Conservation (phyloP, 2,329 filamentous ascomycete species). For the Paraphaeosphaeria sporulosa region DNA sequence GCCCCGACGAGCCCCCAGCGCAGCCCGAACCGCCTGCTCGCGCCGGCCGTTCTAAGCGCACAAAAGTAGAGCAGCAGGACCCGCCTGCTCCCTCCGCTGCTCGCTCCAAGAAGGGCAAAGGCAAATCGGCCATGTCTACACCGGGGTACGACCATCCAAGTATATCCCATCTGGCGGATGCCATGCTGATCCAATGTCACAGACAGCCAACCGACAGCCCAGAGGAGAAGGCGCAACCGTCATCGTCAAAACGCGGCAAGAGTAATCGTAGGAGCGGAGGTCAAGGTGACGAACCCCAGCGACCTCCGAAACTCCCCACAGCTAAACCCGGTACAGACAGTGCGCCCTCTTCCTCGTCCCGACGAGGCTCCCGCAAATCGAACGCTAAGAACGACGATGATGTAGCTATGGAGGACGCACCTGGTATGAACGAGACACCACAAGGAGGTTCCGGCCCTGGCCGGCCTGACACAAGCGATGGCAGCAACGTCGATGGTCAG, state of each 20-base stretch:
- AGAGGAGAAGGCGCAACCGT: conserved; percentile 66
- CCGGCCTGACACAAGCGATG: conserved; percentile 54
- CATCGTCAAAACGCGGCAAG: conserved; percentile 76
- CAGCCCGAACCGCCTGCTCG: conserved; percentile 43
- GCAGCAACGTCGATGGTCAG: conserved; percentile 73
- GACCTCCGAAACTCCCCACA: conserved; percentile 26
- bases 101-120: conserved; percentile 68
- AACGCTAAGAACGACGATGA: conserved; percentile 64
- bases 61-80: conserved; percentile 71
- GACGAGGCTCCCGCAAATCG: conserved; percentile 42
- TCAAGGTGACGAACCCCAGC: conserved; percentile 55
- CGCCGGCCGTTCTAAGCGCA: conserved; percentile 54
- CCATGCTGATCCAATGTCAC: conserved; percentile 33
- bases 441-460: conserved; percentile 35
- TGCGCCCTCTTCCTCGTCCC: conserved; percentile 39
- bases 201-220: conserved; percentile 71
- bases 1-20: conserved; percentile 58
- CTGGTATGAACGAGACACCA: conserved; percentile 58
- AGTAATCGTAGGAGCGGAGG: conserved; percentile 73
- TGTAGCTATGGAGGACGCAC: conserved; percentile 74
- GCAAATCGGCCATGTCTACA: conserved; percentile 73
- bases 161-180: conserved; percentile 2
- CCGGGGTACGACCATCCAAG: conserved; percentile 62
- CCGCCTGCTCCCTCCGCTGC: conserved; percentile 49
- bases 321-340: conserved; percentile 32